Evolutionary conservation across 805 yeast species (phyloP).

Genomic region (Ascoidea rubescens): DNA sequence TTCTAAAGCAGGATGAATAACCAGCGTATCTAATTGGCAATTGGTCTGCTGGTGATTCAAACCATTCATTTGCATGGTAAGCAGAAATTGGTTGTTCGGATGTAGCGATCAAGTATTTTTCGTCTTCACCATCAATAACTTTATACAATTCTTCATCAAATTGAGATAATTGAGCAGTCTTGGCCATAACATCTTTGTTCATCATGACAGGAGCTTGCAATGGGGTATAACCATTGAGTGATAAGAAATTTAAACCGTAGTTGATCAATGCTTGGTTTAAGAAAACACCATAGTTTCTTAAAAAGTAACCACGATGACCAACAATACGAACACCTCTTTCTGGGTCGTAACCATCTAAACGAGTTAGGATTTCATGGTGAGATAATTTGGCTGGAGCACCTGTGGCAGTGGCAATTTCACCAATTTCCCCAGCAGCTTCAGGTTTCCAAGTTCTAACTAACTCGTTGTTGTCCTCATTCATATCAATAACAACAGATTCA

Average conservation of each 20-base stretch:
- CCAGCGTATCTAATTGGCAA: slow-evolving; percentile 96
- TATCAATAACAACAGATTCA: slow-evolving; percentile 74
- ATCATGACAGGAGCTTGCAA: slow-evolving; percentile 99
- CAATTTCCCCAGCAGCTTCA: slow-evolving; percentile 43
- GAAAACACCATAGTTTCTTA: slow-evolving; percentile 91
- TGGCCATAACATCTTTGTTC: slow-evolving; percentile 99
- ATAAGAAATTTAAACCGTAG: slow-evolving; percentile 81
- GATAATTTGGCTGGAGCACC: slow-evolving; percentile 68
- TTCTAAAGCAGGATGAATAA: slow-evolving; percentile 95
- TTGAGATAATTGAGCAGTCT: slow-evolving; percentile 95
- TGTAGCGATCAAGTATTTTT: slow-evolving; percentile 94
- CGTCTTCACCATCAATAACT: slow-evolving; percentile 94
- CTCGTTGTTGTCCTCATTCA: slow-evolving; percentile 85
- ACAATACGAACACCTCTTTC: slow-evolving; percentile 96
- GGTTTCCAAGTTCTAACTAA: slow-evolving; percentile 83
- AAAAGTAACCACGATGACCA: slow-evolving; percentile 97
- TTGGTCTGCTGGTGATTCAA: slow-evolving; percentile 93
- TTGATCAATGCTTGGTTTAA: slow-evolving; percentile 95
- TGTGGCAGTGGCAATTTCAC: slow-evolving; percentile 61
- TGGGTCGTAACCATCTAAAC: slow-evolving; percentile 96
- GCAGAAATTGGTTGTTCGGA: slow-evolving; percentile 99
- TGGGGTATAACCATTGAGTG: slow-evolving; percentile 68
- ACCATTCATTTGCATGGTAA: slow-evolving; percentile 96
- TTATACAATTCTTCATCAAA: slow-evolving; percentile 97
- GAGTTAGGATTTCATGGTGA: slow-evolving; percentile 87